Evolutionary conservation across 805 yeast genomes (phyloP).

Genomic region (Blastobotrys robertii): DNA sequence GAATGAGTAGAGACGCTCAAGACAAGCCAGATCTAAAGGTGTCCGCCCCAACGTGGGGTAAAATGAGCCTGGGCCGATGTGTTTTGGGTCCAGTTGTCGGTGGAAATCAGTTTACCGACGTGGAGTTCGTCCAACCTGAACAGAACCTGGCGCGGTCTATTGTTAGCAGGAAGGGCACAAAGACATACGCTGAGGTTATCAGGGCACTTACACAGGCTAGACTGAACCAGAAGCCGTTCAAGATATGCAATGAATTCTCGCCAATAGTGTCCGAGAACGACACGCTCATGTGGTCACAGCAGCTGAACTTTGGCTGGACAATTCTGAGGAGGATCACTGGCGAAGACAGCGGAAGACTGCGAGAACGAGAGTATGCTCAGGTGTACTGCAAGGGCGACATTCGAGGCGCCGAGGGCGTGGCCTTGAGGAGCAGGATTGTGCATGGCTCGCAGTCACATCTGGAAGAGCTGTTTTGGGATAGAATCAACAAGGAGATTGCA

Average conservation of each 20-base stretch:
- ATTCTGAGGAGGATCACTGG: constrained; percentile 43
- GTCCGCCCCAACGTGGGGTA: constrained; percentile 23
- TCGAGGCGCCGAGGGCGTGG: constrained; percentile 24
- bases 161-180: constrained; percentile 18
- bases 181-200: constrained; percentile 62
- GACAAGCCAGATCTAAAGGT: constrained; percentile 2
- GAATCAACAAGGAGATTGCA: constrained; percentile 56
- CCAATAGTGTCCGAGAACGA: constrained; percentile 41
- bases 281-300: constrained; percentile 56
- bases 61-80: constrained; percentile 24
- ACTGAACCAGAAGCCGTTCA: constrained; percentile 42
- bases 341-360: constrained; percentile 11
- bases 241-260: constrained; percentile 50
- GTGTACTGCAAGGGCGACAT: constrained; percentile 20
- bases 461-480: constrained; percentile 68
- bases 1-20: constrained; percentile 29
- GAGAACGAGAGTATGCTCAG: constrained; percentile 28
- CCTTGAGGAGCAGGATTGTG: constrained; percentile 36
- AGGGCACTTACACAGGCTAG: constrained; percentile 64
- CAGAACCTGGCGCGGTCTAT: constrained; percentile 4
- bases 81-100: constrained; percentile 28
- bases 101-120: constrained; percentile 23
- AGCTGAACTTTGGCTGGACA: constrained; percentile 65
- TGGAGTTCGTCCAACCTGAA: constrained; percentile 13
- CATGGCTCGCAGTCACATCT: constrained; percentile 49